These are phyloP conservation scores for Pseudozyma tsukubaensis DNA, from an alignment of 1,284 basidiomycete species.

Conservation along the genomic window DNA sequence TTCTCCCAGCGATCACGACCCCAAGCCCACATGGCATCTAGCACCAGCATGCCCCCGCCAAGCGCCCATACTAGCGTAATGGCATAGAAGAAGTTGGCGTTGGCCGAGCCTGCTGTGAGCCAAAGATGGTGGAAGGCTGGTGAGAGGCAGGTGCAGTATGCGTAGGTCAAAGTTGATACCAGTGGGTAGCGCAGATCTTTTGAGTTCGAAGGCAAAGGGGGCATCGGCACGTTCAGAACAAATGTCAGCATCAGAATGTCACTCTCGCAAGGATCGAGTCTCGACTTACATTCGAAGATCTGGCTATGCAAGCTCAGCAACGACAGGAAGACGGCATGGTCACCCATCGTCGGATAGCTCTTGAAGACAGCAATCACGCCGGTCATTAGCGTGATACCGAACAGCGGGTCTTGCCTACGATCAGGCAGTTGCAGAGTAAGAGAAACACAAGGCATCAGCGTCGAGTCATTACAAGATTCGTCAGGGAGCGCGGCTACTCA, in stretches of 20 bases:
- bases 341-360: slow-evolving; percentile 88
- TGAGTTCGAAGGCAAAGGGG: not conserved
- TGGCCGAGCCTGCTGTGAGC: slow-evolving; percentile 90
- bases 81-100: slow-evolving; percentile 98
- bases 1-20: slow-evolving; percentile 60
- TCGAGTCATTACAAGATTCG: not conserved
- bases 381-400: slow-evolving; percentile 80
- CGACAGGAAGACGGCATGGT: slow-evolving; percentile 85
- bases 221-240: too few species aligned
- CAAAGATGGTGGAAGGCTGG: slow-evolving; percentile 92
- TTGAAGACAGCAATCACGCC: slow-evolving; percentile 89
- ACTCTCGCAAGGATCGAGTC: not conserved
- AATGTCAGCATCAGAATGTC: slow-evolving; percentile 30
- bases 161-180: slow-evolving; percentile 83
- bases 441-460: not conserved
- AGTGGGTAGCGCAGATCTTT: slow-evolving; percentile 88
- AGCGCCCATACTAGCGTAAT: slow-evolving; percentile 92
- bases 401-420: slow-evolving; percentile 80
- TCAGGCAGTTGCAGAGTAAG: slow-evolving; percentile 62
- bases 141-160: slow-evolving; percentile 86
- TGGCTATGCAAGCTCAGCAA: slow-evolving; percentile 86
- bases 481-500: slow-evolving; percentile 60
- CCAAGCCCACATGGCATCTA: slow-evolving; percentile 82
- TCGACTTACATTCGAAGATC: slow-evolving; percentile 78
- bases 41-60: slow-evolving; percentile 82